Evolutionary conservation across 1,284 basidiomycete genomes (phyloP).

Genomic region (Irpex rosettiformis): DNA sequence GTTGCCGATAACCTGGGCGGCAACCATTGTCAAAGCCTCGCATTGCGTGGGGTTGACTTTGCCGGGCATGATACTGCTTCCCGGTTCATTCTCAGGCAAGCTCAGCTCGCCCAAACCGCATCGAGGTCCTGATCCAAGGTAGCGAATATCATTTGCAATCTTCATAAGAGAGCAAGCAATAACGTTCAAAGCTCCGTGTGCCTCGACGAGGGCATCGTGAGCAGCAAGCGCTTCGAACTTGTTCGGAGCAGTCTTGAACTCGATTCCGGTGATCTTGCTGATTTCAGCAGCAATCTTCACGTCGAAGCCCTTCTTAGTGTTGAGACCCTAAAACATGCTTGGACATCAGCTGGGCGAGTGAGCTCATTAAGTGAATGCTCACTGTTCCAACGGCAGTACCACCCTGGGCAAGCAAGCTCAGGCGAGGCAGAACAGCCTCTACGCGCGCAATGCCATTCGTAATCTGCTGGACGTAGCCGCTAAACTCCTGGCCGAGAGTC

Average conservation of each 20-base stretch:
- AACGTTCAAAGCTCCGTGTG: constrained; percentile 94
- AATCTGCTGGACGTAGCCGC: constrained; percentile 96
- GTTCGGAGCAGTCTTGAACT: constrained; percentile 97
- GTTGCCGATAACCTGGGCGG: constrained; percentile 98
- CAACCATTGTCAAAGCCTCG: constrained; percentile 98
- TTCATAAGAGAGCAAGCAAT: constrained; percentile 97
- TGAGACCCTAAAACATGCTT: constrained; percentile 70
- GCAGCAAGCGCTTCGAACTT: constrained; percentile 99
- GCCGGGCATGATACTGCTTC: constrained; percentile 99
- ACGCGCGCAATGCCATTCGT: constrained; percentile 89
- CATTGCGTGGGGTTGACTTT: constrained; percentile 99
- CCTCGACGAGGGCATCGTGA: constrained; percentile 97
- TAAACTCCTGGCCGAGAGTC: constrained; percentile 98
- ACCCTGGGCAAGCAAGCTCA: constrained; percentile 93
- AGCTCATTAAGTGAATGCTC: constrained; percentile 27
- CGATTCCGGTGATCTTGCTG: constrained; percentile 85
- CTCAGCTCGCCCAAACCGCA: constrained; percentile 96
- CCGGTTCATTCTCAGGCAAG: constrained; percentile 98
- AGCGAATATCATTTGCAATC: constrained; percentile 99
- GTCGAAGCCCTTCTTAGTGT: constrained; percentile 97
- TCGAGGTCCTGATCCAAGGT: constrained; percentile 95
- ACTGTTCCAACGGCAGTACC: constrained; percentile 98
- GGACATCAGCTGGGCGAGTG: background rate
- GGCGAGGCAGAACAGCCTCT: constrained; percentile 79
- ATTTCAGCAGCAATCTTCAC: constrained; percentile 92